Evolutionary conservation across 2,329 filamentous ascomycete genomes (phyloP).

Genomic region (Trichoderma sp.): DNA sequence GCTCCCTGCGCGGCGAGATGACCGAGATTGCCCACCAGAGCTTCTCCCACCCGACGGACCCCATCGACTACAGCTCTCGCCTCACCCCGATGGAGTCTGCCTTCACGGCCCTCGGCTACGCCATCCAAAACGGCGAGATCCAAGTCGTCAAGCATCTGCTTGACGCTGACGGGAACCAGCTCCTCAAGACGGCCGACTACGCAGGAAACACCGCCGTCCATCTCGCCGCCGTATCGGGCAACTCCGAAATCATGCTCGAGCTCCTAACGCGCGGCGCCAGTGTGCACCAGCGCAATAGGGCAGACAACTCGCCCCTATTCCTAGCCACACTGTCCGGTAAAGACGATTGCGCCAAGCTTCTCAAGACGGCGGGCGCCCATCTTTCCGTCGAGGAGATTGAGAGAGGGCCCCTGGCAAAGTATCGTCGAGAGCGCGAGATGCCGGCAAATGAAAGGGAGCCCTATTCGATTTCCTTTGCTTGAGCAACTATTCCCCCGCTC

Average conservation of each 20-base stretch:
- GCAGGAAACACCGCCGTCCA: conserved; percentile 74
- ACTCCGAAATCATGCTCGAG: conserved; percentile 58
- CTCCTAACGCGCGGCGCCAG: conserved; percentile 64
- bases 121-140: conserved; percentile 72
- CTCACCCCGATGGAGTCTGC: conserved; percentile 58
- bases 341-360: conserved; percentile 53
- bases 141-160: conserved; percentile 67
- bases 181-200: conserved; percentile 77
- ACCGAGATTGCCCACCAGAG: conserved; percentile 72
- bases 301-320: conserved; percentile 66
- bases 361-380: conserved; percentile 62
- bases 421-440: conserved; percentile 22
- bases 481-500: neutral
- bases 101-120: conserved; percentile 78
- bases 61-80: conserved; percentile 45
- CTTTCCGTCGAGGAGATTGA: conserved; percentile 49
- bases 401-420: conserved; percentile 32
- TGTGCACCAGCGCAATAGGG: conserved; percentile 65
- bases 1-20: conserved; percentile 80
- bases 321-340: conserved; percentile 62
- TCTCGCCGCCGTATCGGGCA: conserved; percentile 57
- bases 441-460: neutral
- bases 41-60: conserved; percentile 72
- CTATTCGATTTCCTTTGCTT: neutral
- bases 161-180: conserved; percentile 61